Evolutionary conservation across 2,329 filamentous ascomycete species (phyloP).

Genomic region (Geosmithia flava): DNA sequence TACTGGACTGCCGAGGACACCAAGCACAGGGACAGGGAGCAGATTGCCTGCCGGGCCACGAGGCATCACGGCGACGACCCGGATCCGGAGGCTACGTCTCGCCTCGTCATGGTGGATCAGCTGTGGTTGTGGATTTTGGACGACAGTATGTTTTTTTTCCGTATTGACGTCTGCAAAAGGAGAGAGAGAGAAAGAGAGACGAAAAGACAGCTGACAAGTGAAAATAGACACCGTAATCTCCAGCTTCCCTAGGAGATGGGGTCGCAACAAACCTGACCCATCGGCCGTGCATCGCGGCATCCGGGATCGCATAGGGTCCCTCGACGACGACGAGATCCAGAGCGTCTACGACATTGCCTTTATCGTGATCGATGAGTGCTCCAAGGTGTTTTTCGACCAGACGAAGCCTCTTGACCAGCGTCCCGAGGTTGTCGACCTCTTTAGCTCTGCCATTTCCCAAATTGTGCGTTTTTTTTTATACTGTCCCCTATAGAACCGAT

Average conservation of each 20-base stretch:
- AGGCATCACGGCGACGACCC: constrained; percentile 7
- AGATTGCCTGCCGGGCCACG: constrained; percentile 12
- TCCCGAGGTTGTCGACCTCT: constrained; percentile 7
- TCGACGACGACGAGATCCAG: constrained; percentile 5
- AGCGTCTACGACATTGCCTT: constrained; percentile 7
- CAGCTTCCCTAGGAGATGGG: constrained; percentile 24
- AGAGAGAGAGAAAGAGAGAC: background rate
- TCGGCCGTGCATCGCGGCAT: constrained; percentile 21
- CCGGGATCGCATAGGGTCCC: constrained; percentile 18
- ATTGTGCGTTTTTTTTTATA: constrained; percentile 1
- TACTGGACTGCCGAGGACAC: constrained; percentile 22
- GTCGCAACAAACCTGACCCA: constrained; percentile 20
- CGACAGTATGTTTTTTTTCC: constrained; percentile 4
- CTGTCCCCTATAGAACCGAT: background rate
- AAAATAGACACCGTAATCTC: constrained; percentile 21
- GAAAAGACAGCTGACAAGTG: constrained; percentile 3
- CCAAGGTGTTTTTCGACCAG: constrained; percentile 8
- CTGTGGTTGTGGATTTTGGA: constrained; percentile 9
- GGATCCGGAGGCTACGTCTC: constrained; percentile 5
- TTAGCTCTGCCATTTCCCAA: constrained; percentile 8
- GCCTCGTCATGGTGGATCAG: constrained; percentile 8
- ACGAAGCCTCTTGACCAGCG: constrained; percentile 6
- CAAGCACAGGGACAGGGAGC: constrained; percentile 14
- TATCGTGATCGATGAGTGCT: constrained; percentile 8
- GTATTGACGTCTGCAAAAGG: background rate